These are phyloP conservation scores for Cicer yamashitae DNA, from an alignment of 306 rosid species.

Conservation along the genomic window DNA sequence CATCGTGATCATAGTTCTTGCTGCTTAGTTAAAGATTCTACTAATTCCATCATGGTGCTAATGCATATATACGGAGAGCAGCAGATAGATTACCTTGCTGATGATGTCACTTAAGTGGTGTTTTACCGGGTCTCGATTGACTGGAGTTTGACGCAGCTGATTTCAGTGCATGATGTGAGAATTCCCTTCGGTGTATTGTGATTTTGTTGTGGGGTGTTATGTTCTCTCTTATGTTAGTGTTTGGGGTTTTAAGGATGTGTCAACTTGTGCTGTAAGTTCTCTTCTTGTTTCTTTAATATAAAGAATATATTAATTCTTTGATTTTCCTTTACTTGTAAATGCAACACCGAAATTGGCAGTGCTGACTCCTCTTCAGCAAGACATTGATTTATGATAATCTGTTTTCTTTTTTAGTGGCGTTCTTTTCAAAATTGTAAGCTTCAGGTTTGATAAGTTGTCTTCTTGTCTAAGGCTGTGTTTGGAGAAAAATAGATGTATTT, in stretches of 20 bases:
- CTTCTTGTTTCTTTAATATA: slow-evolving; percentile 39
- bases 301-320: slow-evolving; percentile 53
- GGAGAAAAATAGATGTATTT: slow-evolving; percentile 6
- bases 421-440: slow-evolving; percentile 11
- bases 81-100: slow-evolving; percentile 42
- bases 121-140: slow-evolving; percentile 44
- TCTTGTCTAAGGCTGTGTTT: neutral
- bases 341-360: slow-evolving; percentile 32
- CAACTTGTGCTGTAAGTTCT: slow-evolving; percentile 44
- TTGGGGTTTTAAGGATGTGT: slow-evolving; percentile 51
- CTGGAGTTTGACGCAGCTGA: slow-evolving; percentile 39
- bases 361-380: slow-evolving; percentile 33
- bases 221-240: slow-evolving; percentile 43
- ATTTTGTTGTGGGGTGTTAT: slow-evolving; percentile 46
- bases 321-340: slow-evolving; percentile 47
- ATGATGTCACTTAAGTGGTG: slow-evolving; percentile 45
- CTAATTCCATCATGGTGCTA: slow-evolving; percentile 38
- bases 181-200: slow-evolving; percentile 34
- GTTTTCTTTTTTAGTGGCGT: neutral
- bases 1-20: slow-evolving; percentile 84
- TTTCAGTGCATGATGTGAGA: slow-evolving; percentile 45
- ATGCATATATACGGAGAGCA: slow-evolving; percentile 40
- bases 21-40: slow-evolving; percentile 61
- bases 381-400: slow-evolving; percentile 13
- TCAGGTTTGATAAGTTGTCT: neutral